Evolutionary conservation across 306 rosid species (phyloP).

Genomic region (Castanea crenata): DNA sequence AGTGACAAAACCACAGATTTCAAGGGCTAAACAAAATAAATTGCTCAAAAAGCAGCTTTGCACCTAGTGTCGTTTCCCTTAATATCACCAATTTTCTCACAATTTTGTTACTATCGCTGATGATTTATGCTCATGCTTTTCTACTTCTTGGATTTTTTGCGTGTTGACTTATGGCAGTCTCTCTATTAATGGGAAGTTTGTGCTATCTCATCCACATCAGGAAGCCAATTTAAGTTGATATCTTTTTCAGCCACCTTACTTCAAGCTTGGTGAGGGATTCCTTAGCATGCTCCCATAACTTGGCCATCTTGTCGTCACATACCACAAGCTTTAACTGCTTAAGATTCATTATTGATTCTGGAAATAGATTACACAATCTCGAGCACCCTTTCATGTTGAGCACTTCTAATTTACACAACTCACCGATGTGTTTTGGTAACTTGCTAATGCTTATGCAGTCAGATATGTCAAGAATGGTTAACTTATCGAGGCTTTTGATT

Average conservation of each 20-base stretch:
- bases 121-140: no score
- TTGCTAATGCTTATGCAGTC: conserved; percentile 24
- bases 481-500: background rate
- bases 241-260: conserved; percentile 13
- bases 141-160: no score
- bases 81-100: no score
- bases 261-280: background rate
- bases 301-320: conserved; percentile 30
- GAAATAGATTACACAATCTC: conserved; percentile 15
- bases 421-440: conserved; percentile 32
- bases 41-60: no score
- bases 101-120: rapidly evolving
- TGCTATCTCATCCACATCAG: no score
- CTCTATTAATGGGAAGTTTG: no score
- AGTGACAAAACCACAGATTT: no score
- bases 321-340: conserved; percentile 17
- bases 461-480: conserved; percentile 30
- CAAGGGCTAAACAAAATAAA: no score
- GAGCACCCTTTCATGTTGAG: conserved; percentile 27
- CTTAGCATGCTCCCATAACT: background rate
- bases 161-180: rapidly evolving
- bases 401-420: conserved; percentile 14
- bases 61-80: no score
- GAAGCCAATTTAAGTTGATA: conserved; percentile 30
- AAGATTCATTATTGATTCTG: conserved; percentile 7